Evolutionary conservation across 1,139 yeast genomes (phyloP).

Genomic region (Suhomyces choctaworum): DNA sequence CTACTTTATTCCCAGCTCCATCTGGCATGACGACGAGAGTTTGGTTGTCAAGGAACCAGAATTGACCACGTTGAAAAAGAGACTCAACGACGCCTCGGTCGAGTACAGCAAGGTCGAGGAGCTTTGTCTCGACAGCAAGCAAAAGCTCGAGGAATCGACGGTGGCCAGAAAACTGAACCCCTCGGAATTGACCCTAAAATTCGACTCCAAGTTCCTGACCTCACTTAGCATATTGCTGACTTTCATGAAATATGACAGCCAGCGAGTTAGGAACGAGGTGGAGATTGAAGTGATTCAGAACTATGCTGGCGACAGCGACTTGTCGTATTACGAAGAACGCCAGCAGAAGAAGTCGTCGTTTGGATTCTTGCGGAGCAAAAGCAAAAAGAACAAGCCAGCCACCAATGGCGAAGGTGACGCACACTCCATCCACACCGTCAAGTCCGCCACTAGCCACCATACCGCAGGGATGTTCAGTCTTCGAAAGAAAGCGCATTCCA

Average conservation of each 20-base stretch:
- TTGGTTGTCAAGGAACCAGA: conserved; percentile 66
- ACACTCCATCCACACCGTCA: conserved; percentile 36
- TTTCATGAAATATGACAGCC: conserved; percentile 73
- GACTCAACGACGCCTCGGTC: conserved; percentile 51
- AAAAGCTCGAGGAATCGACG: conserved; percentile 51
- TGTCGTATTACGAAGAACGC: conserved; percentile 49
- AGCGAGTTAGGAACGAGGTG: conserved; percentile 74
- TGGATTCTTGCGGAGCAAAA: conserved; percentile 47
- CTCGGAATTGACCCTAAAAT: conserved; percentile 41
- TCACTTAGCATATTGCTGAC: conserved; percentile 58
- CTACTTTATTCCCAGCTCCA: conserved; percentile 80
- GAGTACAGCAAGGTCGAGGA: conserved; percentile 47
- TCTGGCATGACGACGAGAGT: conserved; percentile 96
- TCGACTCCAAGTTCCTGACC: conserved; percentile 55
- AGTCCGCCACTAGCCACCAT: conserved; percentile 29
- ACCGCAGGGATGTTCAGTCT: conserved; percentile 40
- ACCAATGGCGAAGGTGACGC: conserved; percentile 22
- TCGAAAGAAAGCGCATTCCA: conserved; percentile 34
- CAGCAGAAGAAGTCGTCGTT: conserved; percentile 53
- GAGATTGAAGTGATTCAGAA: conserved; percentile 87
- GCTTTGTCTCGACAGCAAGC: conserved; percentile 49
- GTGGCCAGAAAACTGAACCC: conserved; percentile 34
- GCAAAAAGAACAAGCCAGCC: conserved; percentile 10
- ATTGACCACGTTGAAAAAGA: conserved; percentile 61
- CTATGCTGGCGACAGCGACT: conserved; percentile 76